Percentiles rank a stretch among this genome's conserved stretches.
Evolutionary conservation across 371 early-diverging fungal species (phyloP).

Genomic region (Lichtheimia hyalospora): DNA sequence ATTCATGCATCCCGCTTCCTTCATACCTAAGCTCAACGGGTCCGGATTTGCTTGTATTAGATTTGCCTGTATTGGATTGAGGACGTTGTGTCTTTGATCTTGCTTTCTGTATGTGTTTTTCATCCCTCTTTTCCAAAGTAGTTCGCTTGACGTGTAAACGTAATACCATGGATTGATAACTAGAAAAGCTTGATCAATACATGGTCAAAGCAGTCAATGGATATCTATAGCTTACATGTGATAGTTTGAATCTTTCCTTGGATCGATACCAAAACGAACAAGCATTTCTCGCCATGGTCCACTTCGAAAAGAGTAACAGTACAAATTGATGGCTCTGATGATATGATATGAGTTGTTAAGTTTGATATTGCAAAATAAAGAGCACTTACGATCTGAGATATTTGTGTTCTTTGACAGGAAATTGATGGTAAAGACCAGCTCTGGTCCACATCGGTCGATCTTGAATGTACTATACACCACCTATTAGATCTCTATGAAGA

Average conservation of each 20-base stretch:
- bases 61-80: no score
- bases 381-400: conserved; percentile 21
- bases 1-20: no score
- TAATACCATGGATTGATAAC: conserved; percentile 12
- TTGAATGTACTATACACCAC: conserved; percentile 34
- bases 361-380: background rate
- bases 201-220: background rate
- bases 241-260: conserved; percentile 44
- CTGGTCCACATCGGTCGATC: conserved; percentile 60
- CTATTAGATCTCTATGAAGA: no score
- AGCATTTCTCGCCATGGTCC: conserved; percentile 71
- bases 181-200: background rate
- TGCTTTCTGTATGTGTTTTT: background rate
- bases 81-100: background rate
- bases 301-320: conserved; percentile 37
- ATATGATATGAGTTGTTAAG: background rate
- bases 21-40: no score
- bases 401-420: conserved; percentile 24
- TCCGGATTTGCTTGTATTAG: no score
- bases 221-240: conserved; percentile 29
- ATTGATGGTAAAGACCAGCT: conserved; percentile 31
- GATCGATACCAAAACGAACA: conserved; percentile 65
- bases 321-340: conserved; percentile 32
- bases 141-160: background rate
- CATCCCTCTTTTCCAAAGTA: background rate